Percentiles rank a stretch among this genome's conserved stretches.
Conservation (phyloP, 305 asterid genomes). For the Ilex paraguariensis region DNA sequence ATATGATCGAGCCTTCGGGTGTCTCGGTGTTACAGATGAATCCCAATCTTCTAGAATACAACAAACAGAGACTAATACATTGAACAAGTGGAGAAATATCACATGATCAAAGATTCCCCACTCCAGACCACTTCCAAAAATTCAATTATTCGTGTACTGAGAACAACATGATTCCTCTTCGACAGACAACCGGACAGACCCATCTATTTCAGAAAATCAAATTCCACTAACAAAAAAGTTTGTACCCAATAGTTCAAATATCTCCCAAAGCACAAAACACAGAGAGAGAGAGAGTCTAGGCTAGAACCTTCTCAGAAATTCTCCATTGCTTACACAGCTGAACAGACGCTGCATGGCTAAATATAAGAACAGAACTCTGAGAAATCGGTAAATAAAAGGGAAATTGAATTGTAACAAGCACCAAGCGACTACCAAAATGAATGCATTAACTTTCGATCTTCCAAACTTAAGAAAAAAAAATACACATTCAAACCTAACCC, state of each 20-base stretch:
- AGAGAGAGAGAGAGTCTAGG: too few species aligned
- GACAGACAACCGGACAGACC: slow-evolving; percentile 39
- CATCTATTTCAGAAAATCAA: slow-evolving; percentile 13
- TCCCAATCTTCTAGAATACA: slow-evolving; percentile 12
- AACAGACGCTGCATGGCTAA: too few species aligned
- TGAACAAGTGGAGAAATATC: slow-evolving; percentile 14
- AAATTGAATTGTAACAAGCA: too few species aligned
- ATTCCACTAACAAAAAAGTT: slow-evolving; percentile 22
- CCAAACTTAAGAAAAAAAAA: too few species aligned
- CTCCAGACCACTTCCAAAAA: slow-evolving; percentile 44
- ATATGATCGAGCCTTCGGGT: not conserved
- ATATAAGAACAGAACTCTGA: too few species aligned
- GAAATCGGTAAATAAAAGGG: too few species aligned
- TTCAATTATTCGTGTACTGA: slow-evolving; percentile 44
- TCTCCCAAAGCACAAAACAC: not conserved
- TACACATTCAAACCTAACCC: too few species aligned
- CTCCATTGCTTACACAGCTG: too few species aligned
- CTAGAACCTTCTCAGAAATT: too few species aligned
- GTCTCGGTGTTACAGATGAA: not conserved
- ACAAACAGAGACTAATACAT: slow-evolving; percentile 17
- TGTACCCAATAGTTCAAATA: not conserved
- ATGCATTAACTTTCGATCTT: too few species aligned
- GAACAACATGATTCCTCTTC: slow-evolving; percentile 48
- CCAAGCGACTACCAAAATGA: too few species aligned
- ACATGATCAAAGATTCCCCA: slow-evolving; percentile 55